Evolutionary conservation across 2,329 filamentous ascomycete species (phyloP).

Genomic region (Alternaria hordeiaustralica): DNA sequence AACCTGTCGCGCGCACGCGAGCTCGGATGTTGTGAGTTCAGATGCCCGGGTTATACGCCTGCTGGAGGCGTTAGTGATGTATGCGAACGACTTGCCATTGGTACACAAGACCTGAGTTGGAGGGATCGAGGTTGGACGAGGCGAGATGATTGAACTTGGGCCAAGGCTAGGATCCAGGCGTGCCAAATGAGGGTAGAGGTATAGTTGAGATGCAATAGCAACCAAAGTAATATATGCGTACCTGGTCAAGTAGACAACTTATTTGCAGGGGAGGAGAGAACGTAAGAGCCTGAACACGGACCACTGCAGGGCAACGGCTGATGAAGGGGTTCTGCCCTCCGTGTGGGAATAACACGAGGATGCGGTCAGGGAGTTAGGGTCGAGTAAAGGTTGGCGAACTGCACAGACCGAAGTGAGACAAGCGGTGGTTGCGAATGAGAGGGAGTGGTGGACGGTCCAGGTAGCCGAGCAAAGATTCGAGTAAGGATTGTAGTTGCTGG

Average conservation of each 20-base stretch:
- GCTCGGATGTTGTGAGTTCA: conserved; percentile 24
- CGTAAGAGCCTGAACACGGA: conserved; percentile 32
- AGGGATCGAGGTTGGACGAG: conserved; percentile 12
- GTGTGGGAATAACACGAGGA: conserved; percentile 36
- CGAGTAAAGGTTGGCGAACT: conserved; percentile 23
- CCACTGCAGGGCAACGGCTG: conserved; percentile 31
- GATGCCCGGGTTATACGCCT: conserved; percentile 6
- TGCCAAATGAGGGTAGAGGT: conserved; percentile 16
- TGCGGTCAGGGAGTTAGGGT: conserved; percentile 22
- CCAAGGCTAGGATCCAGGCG: conserved; percentile 3
- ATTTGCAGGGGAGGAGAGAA: conserved; percentile 32
- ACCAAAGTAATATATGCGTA: conserved; percentile 41
- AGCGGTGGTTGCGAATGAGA: conserved; percentile 7
- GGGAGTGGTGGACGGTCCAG: not conserved
- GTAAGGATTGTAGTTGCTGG: conserved; percentile 6
- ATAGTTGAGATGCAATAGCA: conserved; percentile 32
- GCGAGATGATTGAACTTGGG: conserved; percentile 14
- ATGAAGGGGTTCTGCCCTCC: conserved; percentile 29
- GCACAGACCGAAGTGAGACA: conserved; percentile 24
- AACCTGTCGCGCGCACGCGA: conserved; percentile 34
- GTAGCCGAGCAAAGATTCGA: conserved; percentile 3
- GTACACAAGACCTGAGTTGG: conserved; percentile 16
- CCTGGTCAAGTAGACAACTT: conserved; percentile 36
- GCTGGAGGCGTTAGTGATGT: conserved; percentile 4
- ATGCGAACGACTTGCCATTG: conserved; percentile 24